Conservation (phyloP, 1,139 yeast species). For the Debaryomyces sp. region DNA sequence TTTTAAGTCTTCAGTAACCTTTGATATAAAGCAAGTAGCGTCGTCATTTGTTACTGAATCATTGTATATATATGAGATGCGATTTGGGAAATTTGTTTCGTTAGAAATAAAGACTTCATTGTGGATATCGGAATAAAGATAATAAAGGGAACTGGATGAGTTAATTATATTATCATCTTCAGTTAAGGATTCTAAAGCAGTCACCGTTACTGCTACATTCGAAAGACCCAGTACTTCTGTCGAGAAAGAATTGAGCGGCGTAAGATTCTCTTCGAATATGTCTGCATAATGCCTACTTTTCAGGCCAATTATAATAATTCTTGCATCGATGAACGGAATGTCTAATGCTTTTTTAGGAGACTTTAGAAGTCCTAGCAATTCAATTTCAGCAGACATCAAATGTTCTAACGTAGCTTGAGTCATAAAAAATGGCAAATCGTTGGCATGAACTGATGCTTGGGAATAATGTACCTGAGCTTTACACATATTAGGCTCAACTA, state of each 20-base stretch:
- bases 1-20: slow-evolving; percentile 1
- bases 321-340: background rate
- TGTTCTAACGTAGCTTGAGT: slow-evolving; percentile 39
- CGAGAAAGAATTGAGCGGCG: background rate
- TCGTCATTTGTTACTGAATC: background rate
- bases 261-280: background rate
- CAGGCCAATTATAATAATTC: background rate
- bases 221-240: background rate
- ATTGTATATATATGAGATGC: background rate
- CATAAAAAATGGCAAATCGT: slow-evolving; percentile 44
- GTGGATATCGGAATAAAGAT: background rate
- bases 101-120: background rate
- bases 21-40: background rate
- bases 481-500: slow-evolving; percentile 39
- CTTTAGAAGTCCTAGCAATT: background rate
- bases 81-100: background rate
- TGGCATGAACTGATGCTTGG: slow-evolving; percentile 33
- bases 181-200: background rate
- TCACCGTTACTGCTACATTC: background rate
- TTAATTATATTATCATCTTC: background rate
- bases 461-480: slow-evolving; percentile 41
- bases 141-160: background rate
- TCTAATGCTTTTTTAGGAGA: background rate
- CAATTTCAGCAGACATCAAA: slow-evolving; percentile 25
- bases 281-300: background rate